Percentiles rank a stretch among this genome's conserved stretches.
Conservation (phyloP, 768 basidiomycete species). For the Lepiota brunneoincarnata region DNA sequence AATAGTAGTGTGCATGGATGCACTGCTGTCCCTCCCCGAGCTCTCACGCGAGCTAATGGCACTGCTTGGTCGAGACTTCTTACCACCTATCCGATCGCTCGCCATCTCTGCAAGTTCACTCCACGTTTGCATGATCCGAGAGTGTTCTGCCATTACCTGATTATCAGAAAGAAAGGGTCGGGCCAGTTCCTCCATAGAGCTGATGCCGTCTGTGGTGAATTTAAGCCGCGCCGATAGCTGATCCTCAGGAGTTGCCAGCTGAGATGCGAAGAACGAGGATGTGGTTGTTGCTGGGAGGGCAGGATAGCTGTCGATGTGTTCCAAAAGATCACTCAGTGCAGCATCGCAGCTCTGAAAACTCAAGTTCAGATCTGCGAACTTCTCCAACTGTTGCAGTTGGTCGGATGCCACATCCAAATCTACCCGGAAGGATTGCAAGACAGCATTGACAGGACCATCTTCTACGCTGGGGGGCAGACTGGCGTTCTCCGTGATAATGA, state of each 20-base stretch:
- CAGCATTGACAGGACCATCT: slow-evolving; percentile 44
- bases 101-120: slow-evolving; percentile 80
- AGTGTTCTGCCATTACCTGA: slow-evolving; percentile 57
- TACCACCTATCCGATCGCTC: slow-evolving; percentile 58
- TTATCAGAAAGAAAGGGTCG: slow-evolving; percentile 50
- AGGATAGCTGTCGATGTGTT: slow-evolving; percentile 85
- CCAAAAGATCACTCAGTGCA: slow-evolving; percentile 80
- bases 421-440: slow-evolving; percentile 55
- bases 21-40: slow-evolving; percentile 58
- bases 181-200: slow-evolving; percentile 41
- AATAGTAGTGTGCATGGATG: slow-evolving; percentile 31
- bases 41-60: slow-evolving; percentile 55
- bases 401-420: slow-evolving; percentile 55
- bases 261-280: slow-evolving; percentile 42
- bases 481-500: slow-evolving; percentile 43
- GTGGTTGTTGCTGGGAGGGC: slow-evolving; percentile 49
- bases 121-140: slow-evolving; percentile 79
- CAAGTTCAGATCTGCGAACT: slow-evolving; percentile 52
- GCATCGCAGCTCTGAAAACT: slow-evolving; percentile 59
- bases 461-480: slow-evolving; percentile 42
- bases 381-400: slow-evolving; percentile 48
- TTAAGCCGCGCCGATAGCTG: slow-evolving; percentile 61
- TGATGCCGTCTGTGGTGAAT: slow-evolving; percentile 57
- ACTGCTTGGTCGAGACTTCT: slow-evolving; percentile 65
- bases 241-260: slow-evolving; percentile 56